phyloP scores from a whole-genome alignment of 78 protist genomes.

The Dictyostelium brefeldianum region DNA sequence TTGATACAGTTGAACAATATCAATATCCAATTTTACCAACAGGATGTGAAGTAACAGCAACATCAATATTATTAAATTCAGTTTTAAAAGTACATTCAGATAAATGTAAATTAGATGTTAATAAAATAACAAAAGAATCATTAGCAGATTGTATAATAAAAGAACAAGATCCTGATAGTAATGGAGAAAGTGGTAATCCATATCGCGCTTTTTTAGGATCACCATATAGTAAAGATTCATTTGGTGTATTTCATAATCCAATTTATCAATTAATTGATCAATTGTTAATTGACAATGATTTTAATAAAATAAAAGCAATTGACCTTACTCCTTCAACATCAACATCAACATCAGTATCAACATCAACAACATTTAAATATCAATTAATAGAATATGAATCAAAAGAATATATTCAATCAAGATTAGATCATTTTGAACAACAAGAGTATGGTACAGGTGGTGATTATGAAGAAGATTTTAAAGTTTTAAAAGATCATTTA shows the following conservation, averaged over 20 bases:
- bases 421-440: conserved; percentile 51
- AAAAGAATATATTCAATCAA: conserved; percentile 1
- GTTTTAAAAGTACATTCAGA: neutral
- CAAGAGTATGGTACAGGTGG: too few species aligned
- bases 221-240: conserved; percentile 36
- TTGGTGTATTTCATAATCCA: conserved; percentile 66
- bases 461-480: neutral
- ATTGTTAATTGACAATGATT: neutral
- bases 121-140: conserved; percentile 5
- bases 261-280: neutral
- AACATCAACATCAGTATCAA: neutral
- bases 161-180: conserved; percentile 46
- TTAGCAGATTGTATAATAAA: conserved; percentile 20
- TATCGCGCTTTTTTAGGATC: conserved; percentile 55
- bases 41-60: conserved; percentile 74
- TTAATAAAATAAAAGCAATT: neutral
- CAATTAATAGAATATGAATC: neutral
- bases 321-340: conserved; percentile 8
- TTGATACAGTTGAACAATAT: conserved; percentile 13
- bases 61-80: conserved; percentile 33
- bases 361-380: neutral
- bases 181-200: conserved; percentile 42
- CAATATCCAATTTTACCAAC: conserved; percentile 70
- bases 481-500: conserved; percentile 26
- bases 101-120: neutral